Evolutionary conservation across 2,329 filamentous ascomycete species (phyloP), one percentile per base, ranked within the genome.

Genomic region (Sporothrix phasma): DNA sequence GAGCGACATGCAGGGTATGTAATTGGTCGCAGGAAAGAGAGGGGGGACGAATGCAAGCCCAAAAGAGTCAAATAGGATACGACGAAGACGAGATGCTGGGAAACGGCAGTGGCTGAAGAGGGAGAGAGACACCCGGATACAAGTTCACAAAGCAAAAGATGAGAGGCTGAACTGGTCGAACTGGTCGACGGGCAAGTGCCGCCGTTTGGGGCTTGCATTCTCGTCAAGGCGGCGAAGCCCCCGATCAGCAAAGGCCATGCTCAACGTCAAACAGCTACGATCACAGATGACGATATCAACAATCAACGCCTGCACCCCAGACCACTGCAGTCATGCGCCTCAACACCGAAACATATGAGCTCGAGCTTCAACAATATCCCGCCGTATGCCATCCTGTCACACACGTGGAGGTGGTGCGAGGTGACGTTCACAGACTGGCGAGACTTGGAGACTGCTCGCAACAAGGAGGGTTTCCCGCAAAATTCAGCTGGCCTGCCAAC

Each of bases 311-410:
- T 19, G 45, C 45, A 7, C 13, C 19, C 45, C 19, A 47, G 3
- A 10, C 39, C 24, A 39, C 37, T 8, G 15, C 58, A 54, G 64
- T 15, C 5, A 69, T 68, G 68, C 67, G 67, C 5, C 66, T 71
- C 19, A 65, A 69, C 60, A 64, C 66, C 1, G 34, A 63, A 8
- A 69, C 66, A 1, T 60, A 65, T 22, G 51, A 54, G 15, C 22
- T 71, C 7, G 56, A 67, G 10, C 51, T 62, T 64, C 39, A 61
- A 63, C 15, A 61, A 59, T 5, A 54, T 39, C 17, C 64, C 64
- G 0, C 46, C 60, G 1, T 70, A 71, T 39, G 66, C 60, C 58
- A 71, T 69, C 58, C 67, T 66, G 1, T 71, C 68, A 0, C 68
- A 69, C 45, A 68, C 65, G 0, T 69, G 68, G 65, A 62, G 61